Evolutionary conservation across 2,329 filamentous ascomycete genomes (phyloP), one percentile per base, ranked within the genome.

Genomic region (Venturia aucupariae): DNA sequence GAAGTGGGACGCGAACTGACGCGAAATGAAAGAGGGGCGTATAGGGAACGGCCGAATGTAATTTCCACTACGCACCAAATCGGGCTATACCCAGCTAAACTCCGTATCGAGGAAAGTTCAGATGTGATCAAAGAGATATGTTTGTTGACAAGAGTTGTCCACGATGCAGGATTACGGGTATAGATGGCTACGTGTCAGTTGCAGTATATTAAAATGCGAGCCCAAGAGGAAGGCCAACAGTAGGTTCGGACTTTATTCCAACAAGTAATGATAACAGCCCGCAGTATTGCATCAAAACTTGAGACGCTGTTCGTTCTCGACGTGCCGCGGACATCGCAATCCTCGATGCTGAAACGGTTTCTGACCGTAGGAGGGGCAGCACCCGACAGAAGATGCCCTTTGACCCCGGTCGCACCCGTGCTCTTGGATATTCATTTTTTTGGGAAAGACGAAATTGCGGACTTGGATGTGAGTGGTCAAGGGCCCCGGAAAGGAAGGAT

Each of bases 21-120:
- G 30, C 51, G 51, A 57, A 57, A 57, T 57, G 30, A 57, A 57
- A 35, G 51, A 57, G 51, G 51, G 51, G 51, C 51, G 51, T 35
- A 57, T 57, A 35, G 27, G 30, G 19, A 30, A 35, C 51, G 30
- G 5, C 27, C 17, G 11, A 35, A n/a, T 35, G 27, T 32, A 57
- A 57, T 57, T 57, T 57, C 51, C 51, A 57, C 51, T 15, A 35
- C 22, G 51, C 51, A 35, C 51, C 15, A 15, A n/a, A n/a, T 35
- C 27, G 27, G 51, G 35, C 7, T 35, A 22, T 11, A 35, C 30
- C 51, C 17, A 57, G 51, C 51, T 35, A 35, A n/a, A 57, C 15
- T 35, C 51, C 30, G 27, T 19, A 35, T 57, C 51, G 27, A 32
- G 30, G 11, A 22, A 3, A 57, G 10, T 7, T 35, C 15, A 35